Conservation (phyloP, 805 yeast genomes). For the Metschnikowia gruessii region DNA sequence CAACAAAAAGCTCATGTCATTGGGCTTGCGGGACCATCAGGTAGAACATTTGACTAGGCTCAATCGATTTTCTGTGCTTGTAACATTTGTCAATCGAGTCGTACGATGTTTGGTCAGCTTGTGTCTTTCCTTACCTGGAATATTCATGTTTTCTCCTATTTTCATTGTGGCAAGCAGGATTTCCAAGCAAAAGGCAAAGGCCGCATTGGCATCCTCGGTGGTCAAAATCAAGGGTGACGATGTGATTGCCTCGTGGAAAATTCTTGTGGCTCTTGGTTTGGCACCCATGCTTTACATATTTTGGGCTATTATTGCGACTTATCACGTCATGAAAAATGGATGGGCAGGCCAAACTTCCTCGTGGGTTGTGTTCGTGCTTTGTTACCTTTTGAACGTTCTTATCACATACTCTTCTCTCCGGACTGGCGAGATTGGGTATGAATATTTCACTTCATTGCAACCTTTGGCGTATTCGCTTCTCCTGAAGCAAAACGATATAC, state of each 20-base stretch:
- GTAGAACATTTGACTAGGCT: constrained; percentile 30
- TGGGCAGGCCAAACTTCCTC: constrained; percentile 15
- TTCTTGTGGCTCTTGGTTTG: constrained; percentile 38
- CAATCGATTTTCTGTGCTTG: constrained; percentile 23
- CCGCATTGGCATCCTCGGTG: constrained; percentile 37
- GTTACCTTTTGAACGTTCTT: constrained; percentile 36
- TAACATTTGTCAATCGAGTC: constrained; percentile 27
- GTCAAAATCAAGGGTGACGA: constrained; percentile 43
- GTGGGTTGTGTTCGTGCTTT: constrained; percentile 25
- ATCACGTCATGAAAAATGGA: constrained; percentile 18
- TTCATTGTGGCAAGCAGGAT: constrained; percentile 35
- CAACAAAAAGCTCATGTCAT: constrained; percentile 28
- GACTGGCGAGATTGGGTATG: constrained; percentile 42
- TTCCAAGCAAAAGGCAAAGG: constrained; percentile 34
- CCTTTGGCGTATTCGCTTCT: constrained; percentile 37
- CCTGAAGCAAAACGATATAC: constrained; percentile 26
- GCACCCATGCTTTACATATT: constrained; percentile 42
- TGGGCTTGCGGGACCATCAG: constrained; percentile 43
- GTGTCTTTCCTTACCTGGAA: constrained; percentile 38
- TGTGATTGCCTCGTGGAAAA: constrained; percentile 44
- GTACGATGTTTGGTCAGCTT: constrained; percentile 28
- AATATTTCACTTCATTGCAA: constrained; percentile 38
- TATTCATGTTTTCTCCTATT: constrained; percentile 39
- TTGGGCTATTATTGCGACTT: constrained; percentile 33
- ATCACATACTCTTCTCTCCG: constrained; percentile 43